Base-by-base conservation (phyloP, 2,329 filamentous ascomycete genomes). In the Alternaria novae-zelandiae region DNA sequence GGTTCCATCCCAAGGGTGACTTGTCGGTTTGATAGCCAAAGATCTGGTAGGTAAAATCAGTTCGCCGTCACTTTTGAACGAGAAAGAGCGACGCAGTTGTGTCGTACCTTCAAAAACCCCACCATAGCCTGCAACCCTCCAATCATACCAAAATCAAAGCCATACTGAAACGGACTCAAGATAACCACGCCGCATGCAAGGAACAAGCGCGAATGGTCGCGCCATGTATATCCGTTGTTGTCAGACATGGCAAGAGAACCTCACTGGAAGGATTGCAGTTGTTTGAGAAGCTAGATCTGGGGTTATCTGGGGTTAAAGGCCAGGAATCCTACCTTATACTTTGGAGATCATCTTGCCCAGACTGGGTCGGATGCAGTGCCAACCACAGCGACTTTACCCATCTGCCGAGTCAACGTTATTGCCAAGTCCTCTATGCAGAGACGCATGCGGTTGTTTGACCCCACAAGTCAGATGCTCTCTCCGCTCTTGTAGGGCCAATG, bases 161-260 rank as follows among this genome's bases (percentile, higher is more conserved):
- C 84, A 75, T 86, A 86, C 66, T 86, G 85, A 64, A 86, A 86
- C 0, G 84, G 83, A 32, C 82, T 83, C 63, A 86, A 72, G 11
- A 83, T 82, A 49, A 86, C 80, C 4, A 86, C 70, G 0, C 82
- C 81, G 61, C 83, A 85, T 13, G 84, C 84, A 2, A 83, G n/a
- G 59, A 85, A 83, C 58, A 83, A 80, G 43, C 78, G 79, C 78
- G 79, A 82, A 63, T 85, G 81, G 60, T 73, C 78, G 25, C 70
- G 73, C 60, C 81, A 81, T 43, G 68, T 66, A 43, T 71, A 68
- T 41, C 61, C 59, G 36, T 69, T 61, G 47, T 51, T 62, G 0
- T 70, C 67, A 41, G 72, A 67, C 73, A 76, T 76, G 11, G 11
- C 68, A 23, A 21, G 6, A 46, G 4, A 51, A 23, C 20, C 13